These are phyloP conservation scores for Puccinia coronata DNA, from an alignment of 1,284 basidiomycete genomes.

Conservation along the genomic window DNA sequence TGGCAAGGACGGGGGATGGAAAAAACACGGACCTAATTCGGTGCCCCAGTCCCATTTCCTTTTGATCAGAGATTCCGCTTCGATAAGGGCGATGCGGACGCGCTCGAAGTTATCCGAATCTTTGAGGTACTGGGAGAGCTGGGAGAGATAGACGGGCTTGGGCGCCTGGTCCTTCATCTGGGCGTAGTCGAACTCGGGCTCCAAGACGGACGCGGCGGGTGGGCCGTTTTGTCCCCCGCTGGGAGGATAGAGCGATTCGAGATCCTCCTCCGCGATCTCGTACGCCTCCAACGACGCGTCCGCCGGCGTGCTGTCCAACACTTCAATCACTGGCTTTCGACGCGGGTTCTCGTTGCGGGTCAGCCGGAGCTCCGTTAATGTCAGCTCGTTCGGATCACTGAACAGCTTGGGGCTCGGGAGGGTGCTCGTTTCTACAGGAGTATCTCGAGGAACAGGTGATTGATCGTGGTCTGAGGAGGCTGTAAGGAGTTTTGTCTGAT, in stretches of 20 bases:
- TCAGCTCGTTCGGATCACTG: not conserved
- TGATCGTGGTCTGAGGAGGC: not conserved
- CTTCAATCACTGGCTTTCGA: conserved; percentile 33
- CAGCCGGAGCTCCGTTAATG: not conserved
- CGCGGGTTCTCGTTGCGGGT: not conserved
- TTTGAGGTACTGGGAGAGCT: conserved; percentile 31
- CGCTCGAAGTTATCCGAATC: conserved; percentile 30
- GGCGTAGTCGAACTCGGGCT: conserved; percentile 20
- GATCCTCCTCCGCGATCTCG: conserved; percentile 33
- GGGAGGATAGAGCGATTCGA: conserved; percentile 15
- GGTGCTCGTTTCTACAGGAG: not conserved
- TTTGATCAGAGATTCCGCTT: conserved; percentile 21
- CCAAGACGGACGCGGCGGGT: not conserved
- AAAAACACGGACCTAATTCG: conserved; percentile 30
- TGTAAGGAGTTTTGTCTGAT: not conserved
- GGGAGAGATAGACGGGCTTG: conserved; percentile 21
- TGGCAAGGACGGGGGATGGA: too few species aligned
- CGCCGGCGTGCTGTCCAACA: not conserved
- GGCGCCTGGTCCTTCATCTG: conserved; percentile 6
- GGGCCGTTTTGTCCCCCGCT: too few species aligned
- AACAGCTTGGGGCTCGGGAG: not conserved
- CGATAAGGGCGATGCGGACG: conserved; percentile 7
- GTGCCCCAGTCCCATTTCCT: conserved; percentile 30
- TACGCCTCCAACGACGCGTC: conserved; percentile 24
- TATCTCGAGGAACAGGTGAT: not conserved